These are phyloP conservation scores for Crithidia mellificae DNA, from an alignment of 208 protist species.

Conservation along the genomic window DNA sequence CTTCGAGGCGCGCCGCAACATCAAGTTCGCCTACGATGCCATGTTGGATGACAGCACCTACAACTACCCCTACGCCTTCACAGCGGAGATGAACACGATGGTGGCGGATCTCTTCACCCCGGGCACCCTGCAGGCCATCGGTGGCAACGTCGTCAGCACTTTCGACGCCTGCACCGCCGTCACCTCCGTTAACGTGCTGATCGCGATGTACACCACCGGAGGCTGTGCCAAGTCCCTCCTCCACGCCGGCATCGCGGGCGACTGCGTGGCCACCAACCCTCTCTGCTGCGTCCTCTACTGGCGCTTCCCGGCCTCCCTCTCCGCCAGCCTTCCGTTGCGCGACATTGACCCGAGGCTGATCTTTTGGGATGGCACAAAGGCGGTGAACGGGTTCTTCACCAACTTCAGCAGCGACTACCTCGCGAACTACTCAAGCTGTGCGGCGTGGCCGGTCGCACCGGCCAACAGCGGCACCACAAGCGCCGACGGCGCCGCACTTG, in stretches of 20 bases:
- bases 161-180: background rate
- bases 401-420: conserved; percentile 33
- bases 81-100: conserved; percentile 31
- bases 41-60: conserved; percentile 8
- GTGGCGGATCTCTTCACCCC: conserved; percentile 6
- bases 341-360: conserved; percentile 28
- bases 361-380: conserved; percentile 33
- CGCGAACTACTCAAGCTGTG: conserved; percentile 1
- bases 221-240: conserved; percentile 28
- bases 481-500: conserved; percentile 10
- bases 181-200: background rate
- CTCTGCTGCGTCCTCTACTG: conserved; percentile 39
- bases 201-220: background rate
- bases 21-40: background rate
- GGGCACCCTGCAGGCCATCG: background rate
- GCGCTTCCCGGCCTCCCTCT: conserved; percentile 27
- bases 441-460: conserved; percentile 4
- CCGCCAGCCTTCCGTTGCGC: conserved; percentile 4
- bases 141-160: background rate
- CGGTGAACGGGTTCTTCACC: conserved; percentile 35
- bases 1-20: conserved; percentile 19
- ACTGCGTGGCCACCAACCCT: conserved; percentile 27
- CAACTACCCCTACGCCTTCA: conserved; percentile 34
- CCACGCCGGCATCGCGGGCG: conserved; percentile 26
- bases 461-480: background rate